A percentile compares a stretch with the other conserved stretches of the same genome.
Conservation (phyloP, 495 filamentous ascomycete species). For the Parmelia sp. region DNA sequence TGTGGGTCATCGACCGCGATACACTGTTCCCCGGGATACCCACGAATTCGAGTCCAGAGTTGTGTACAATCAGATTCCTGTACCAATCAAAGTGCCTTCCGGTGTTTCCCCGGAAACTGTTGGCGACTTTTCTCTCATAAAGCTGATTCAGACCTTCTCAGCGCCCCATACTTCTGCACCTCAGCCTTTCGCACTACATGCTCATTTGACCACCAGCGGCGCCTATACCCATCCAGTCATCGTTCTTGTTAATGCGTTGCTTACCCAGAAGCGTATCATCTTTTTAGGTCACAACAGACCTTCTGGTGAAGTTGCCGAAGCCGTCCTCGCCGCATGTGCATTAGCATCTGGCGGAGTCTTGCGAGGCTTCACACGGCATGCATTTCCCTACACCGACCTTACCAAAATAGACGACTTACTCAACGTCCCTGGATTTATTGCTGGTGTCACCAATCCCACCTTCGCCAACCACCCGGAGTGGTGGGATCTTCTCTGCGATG, state of each 20-base stretch:
- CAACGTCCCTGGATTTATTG: constrained; percentile 94
- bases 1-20: constrained; percentile 50
- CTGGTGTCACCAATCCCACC: constrained; percentile 93
- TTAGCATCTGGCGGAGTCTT: constrained; percentile 93
- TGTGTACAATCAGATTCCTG: constrained; percentile 88
- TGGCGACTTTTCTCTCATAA: constrained; percentile 94
- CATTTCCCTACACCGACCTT: constrained; percentile 96
- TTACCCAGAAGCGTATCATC: constrained; percentile 94
- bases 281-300: constrained; percentile 94
- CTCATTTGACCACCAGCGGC: constrained; percentile 90
- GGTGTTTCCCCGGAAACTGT: constrained; percentile 93
- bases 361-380: constrained; percentile 90
- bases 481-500: constrained; percentile 97
- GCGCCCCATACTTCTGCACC: constrained; percentile 69
- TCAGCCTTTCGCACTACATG: constrained; percentile 80
- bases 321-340: constrained; percentile 87
- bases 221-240: constrained; percentile 53
- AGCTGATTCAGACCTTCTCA: constrained; percentile 90
- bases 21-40: constrained; percentile 78
- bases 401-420: constrained; percentile 96
- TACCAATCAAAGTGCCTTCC: constrained; percentile 91
- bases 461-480: constrained; percentile 93
- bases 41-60: constrained; percentile 96
- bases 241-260: constrained; percentile 54
- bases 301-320: constrained; percentile 90